Conservation (phyloP, 331 rosid genomes). For the Rosa hybrid region DNA sequence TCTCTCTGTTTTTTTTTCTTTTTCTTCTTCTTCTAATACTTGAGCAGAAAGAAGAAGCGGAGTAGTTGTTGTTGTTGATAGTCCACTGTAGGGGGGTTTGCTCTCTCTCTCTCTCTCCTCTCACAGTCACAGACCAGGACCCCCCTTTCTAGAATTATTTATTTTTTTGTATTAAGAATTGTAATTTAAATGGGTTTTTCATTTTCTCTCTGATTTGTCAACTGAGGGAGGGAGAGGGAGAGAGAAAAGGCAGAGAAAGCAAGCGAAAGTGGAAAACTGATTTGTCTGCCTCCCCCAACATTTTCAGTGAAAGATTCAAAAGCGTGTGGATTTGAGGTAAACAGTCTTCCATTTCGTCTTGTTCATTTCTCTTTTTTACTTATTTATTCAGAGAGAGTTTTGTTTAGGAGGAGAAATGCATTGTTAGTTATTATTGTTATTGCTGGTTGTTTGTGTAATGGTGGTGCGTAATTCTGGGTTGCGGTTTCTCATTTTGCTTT, state of each 20-base stretch:
- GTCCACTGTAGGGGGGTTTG: slow-evolving; percentile 11
- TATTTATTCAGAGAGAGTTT: slow-evolving; percentile 21
- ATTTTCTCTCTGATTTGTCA: slow-evolving; percentile 41
- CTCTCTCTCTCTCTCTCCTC: neutral
- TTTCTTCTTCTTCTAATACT: neutral
- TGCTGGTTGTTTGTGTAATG: neutral
- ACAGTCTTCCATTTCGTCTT: slow-evolving; percentile 18
- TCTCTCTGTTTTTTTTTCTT: neutral
- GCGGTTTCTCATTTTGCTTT: neutral
- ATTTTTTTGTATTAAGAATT: slow-evolving; percentile 5
- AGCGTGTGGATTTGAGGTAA: slow-evolving; percentile 44
- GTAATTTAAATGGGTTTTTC: neutral
- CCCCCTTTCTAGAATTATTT: slow-evolving; percentile 27
- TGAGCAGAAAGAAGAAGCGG: neutral
- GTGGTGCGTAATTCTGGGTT: slow-evolving; percentile 35
- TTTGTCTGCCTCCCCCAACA: slow-evolving; percentile 26
- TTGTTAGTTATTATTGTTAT: slow-evolving; percentile 23
- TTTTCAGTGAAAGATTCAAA: slow-evolving; percentile 17
- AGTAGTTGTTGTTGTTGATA: slow-evolving; percentile 15
- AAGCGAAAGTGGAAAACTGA: slow-evolving; percentile 29
- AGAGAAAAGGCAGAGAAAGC: neutral
- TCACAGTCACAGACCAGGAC: slow-evolving; percentile 23
- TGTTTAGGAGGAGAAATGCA: slow-evolving; percentile 38
- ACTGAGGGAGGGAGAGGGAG: slow-evolving; percentile 22
- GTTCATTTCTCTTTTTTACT: neutral